Evolutionary conservation across 2,329 filamentous ascomycete species (phyloP), one percentile per base, ranked within the genome.

Genomic region (Hysterium pulicare): DNA sequence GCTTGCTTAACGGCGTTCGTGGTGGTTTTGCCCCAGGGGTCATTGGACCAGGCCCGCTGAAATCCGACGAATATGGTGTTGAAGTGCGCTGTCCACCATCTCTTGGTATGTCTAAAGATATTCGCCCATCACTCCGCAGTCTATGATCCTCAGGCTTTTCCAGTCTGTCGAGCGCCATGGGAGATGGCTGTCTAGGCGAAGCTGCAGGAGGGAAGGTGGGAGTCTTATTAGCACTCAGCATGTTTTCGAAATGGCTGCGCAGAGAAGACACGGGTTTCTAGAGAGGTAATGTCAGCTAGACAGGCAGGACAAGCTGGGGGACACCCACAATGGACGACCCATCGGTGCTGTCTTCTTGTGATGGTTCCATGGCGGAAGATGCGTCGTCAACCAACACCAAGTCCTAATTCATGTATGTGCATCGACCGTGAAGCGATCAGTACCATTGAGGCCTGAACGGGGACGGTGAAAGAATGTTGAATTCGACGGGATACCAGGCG

Each of bases 201-300:
- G 55, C 40, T 28, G 61, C 46, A 11, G 53, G 45, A 40, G 57
- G 47, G 13, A 47, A 46, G 10, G 51, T 44, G 40, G 57, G 47
- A 16, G 49, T 38, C 40, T 58, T 59, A 53, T 61, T 62, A 16
- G 54, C 52, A 44, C 52, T 79, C 51, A 77, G 74, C 72, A 91
- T 82, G 61, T 84, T 88, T 72, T 93, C 87, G 64, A 91, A 93
- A 56, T 86, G 83, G 49, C 86, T 87, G 48, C 84, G 79, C 47
- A 93, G 74, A 39, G 87, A 90, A 39, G 87, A 93, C 38, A 93
- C 87, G 20, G 88, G 86, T 71, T 83, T 87, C 85, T 89, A 31
- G 11, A 10, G 28, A 19, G 20, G 2, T 21, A 15, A 3, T 38
- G 48, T 62, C 38, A 60, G 50, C 33, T 49, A 32, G 26, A 19